phyloP scores from a whole-genome alignment of 2,329 filamentous ascomycete genomes.

The Talaromyces sp. region DNA sequence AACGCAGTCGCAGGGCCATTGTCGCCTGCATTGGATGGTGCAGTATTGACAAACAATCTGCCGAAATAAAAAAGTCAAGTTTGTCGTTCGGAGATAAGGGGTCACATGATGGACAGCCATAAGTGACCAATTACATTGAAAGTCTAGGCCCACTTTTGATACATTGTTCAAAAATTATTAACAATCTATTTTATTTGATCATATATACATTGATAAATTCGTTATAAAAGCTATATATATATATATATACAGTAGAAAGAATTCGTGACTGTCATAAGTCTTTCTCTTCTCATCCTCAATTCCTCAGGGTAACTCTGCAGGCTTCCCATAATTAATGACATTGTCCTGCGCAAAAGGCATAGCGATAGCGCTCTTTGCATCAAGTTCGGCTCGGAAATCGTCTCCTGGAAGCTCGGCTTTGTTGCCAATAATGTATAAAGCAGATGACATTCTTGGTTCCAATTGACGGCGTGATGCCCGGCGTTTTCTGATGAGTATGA shows the following conservation, averaged over 20 bases:
- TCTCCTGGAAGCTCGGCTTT: too few species aligned
- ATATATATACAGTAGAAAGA: neutral
- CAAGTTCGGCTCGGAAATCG: too few species aligned
- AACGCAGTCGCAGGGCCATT: slow-evolving; percentile 33
- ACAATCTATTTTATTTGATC: neutral
- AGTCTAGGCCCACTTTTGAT: neutral
- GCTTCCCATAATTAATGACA: too few species aligned
- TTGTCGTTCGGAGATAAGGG: neutral
- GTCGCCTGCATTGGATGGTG: slow-evolving; percentile 4
- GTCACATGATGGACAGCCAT: neutral
- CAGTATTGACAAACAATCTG: neutral
- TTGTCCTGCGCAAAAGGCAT: too few species aligned
- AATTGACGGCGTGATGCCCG: too few species aligned
- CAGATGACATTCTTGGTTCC: too few species aligned
- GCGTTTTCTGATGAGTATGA: too few species aligned
- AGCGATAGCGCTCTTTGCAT: too few species aligned
- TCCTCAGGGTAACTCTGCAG: neutral
- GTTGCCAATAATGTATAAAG: too few species aligned
- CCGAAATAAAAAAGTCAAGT: neutral
- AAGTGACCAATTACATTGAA: neutral
- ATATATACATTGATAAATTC: neutral
- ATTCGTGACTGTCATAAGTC: neutral
- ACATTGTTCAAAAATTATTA: neutral
- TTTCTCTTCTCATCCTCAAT: neutral
- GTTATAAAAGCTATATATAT: neutral